These are phyloP conservation scores for Ormosia emarginata DNA, from an alignment of 306 rosid species.

Conservation along the genomic window DNA sequence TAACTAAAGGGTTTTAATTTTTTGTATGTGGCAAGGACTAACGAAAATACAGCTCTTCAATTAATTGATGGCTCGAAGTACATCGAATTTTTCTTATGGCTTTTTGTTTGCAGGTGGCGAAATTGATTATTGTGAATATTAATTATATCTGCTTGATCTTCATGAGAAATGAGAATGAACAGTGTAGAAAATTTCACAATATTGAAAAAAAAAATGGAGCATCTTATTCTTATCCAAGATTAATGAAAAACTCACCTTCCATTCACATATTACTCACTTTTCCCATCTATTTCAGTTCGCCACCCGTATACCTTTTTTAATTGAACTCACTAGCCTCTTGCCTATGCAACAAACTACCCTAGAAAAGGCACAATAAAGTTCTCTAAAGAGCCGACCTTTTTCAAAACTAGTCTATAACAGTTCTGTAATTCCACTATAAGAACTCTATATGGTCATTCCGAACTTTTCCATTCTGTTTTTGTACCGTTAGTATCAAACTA, in stretches of 20 bases:
- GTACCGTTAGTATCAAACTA: neutral
- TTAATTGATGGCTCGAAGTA: neutral
- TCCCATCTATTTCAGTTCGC: constrained; percentile 24
- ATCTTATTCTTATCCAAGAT: neutral
- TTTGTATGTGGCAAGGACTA: neutral
- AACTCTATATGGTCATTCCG: neutral
- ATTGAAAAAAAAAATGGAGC: neutral
- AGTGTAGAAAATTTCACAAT: neutral
- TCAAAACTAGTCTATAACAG: neutral
- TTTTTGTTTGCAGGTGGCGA: neutral
- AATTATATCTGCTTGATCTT: neutral
- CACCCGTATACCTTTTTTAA: constrained; percentile 14
- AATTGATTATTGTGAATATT: neutral
- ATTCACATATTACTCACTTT: constrained; percentile 21
- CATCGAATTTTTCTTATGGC: neutral
- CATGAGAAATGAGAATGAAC: neutral
- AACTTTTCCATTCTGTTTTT: neutral
- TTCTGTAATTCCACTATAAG: neutral
- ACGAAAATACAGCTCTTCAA: neutral
- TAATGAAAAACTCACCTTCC: constrained; percentile 2
- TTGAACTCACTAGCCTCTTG: constrained; percentile 32
- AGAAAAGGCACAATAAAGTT: neutral
- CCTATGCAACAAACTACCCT: constrained; percentile 5
- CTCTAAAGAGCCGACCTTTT: neutral
- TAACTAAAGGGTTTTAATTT: neutral